These are phyloP conservation scores for Salvia rosmarinus DNA, from an alignment of 257 asterid genomes.

Conservation along the genomic window DNA sequence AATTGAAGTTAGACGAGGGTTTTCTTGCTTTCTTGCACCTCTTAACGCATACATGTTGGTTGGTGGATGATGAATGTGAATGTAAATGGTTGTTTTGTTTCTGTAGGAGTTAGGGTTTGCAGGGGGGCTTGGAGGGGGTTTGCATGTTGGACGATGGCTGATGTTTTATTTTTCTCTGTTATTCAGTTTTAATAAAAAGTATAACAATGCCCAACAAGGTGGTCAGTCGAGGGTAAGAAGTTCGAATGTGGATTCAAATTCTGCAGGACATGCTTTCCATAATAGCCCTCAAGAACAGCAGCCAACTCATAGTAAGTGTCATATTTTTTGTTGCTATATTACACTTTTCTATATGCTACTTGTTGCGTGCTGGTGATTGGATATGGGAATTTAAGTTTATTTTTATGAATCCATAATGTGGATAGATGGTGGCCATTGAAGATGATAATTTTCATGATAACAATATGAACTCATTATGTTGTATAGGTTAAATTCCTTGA, in stretches of 20 bases:
- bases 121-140: not conserved
- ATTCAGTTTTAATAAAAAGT: constrained; percentile 53
- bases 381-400: not conserved
- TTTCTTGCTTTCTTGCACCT: constrained; percentile 14
- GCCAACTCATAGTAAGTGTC: constrained; percentile 39
- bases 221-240: constrained; percentile 48
- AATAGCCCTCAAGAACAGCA: constrained; percentile 60
- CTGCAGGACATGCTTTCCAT: constrained; percentile 43
- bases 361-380: not conserved
- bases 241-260: constrained; percentile 44
- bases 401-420: not conserved
- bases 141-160: not conserved
- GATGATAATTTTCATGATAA: not conserved
- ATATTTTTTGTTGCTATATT: not conserved
- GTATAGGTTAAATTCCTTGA: not conserved
- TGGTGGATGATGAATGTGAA: constrained; percentile 3
- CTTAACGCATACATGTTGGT: not conserved
- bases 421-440: not conserved
- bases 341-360: not conserved
- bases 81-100: constrained; percentile 5
- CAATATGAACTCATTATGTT: not conserved
- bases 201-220: constrained; percentile 57
- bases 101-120: constrained; percentile 32
- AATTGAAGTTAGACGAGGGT: constrained; percentile 32
- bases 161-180: constrained; percentile 17